phyloP scores from a whole-genome alignment of 2,329 filamentous ascomycete species.

The Penicillium thymicola region DNA sequence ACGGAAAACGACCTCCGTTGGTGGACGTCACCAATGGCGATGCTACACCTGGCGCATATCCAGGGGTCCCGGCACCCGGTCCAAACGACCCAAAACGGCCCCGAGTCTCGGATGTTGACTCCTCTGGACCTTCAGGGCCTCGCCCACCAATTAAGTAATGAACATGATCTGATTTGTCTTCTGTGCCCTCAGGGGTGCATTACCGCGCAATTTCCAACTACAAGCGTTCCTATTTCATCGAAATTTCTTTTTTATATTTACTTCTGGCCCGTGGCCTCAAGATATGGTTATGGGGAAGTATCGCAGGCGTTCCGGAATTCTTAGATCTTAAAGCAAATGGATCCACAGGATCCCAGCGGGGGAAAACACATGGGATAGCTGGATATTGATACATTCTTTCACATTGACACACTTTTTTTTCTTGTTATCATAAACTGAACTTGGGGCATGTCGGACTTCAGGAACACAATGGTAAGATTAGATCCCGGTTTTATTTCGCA shows the following conservation, averaged over 20 bases:
- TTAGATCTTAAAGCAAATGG: not conserved
- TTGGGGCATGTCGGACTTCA: not conserved
- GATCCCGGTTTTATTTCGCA: not conserved
- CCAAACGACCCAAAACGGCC: conserved; percentile 34
- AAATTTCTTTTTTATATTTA: not conserved
- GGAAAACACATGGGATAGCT: not conserved
- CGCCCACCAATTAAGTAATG: conserved; percentile 6
- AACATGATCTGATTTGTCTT: not conserved
- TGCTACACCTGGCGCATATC: conserved; percentile 17
- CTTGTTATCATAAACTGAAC: not conserved
- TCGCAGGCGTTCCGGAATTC: not conserved
- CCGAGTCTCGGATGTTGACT: conserved; percentile 22
- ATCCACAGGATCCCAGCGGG: not conserved
- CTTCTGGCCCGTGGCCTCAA: not conserved
- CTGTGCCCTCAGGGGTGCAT: not conserved
- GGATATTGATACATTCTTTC: not conserved
- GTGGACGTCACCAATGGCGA: conserved; percentile 45
- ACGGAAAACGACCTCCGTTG: conserved; percentile 44
- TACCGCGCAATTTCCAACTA: not conserved
- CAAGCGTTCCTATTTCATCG: not conserved
- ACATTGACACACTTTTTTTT: not conserved
- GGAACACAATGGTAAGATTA: not conserved
- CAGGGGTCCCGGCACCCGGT: conserved; percentile 23
- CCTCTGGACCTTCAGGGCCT: conserved; percentile 9
- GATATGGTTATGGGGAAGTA: not conserved